Base-by-base conservation (phyloP, 305 asterid species). In the Plantago coronopus region DNA sequence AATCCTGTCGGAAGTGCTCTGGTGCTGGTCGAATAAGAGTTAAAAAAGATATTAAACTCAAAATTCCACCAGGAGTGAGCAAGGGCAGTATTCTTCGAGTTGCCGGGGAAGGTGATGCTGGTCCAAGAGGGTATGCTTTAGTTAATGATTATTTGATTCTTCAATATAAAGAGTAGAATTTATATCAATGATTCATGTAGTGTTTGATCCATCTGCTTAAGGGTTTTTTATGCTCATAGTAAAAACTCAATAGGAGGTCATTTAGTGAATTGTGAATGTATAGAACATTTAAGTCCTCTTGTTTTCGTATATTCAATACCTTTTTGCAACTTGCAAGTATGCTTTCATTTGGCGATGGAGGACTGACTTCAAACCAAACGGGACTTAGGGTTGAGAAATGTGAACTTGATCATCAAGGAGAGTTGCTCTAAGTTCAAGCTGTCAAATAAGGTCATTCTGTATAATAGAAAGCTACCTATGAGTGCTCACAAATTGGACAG, bases 51-150 rank as follows among this genome's bases (percentile, higher is more conserved):
- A 83, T 94, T 70, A 94, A 90, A 80, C 93, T 94, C 68, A 94
- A 94, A 83, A 82, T 94, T 70, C 99, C 99, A 74, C 97, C 97
- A 67, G 97, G 99, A 69, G 97, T 94, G 38, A 80, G 89, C 95
- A 86, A 81, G 78, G 99, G 99, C 67, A 94, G 97, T 73, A 86
- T 94, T 67, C 97, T 94, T 55, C 82, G 97, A 74, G 99, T 94
- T 79, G 82, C 88, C 60, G 97, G 97, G 72, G 99, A 94, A 81
- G 99, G 99, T 51, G 99, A 94, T 74, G 95, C 99, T n/a, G 97
- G 97, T 66, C 87, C 91, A 71, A 90, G 77, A 78, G 97, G 99
- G 99, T 94, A 89, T 62, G 40, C 66, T 57, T 68, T 47, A 63
- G 49, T 54, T 61, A 48, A 11, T 31, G 16, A 48, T 63, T 59